Percentiles rank a stretch among this genome's conserved stretches.
phyloP scores from a whole-genome alignment of 2,329 filamentous ascomycete genomes.

The Furcasterigmium furcatum region DNA sequence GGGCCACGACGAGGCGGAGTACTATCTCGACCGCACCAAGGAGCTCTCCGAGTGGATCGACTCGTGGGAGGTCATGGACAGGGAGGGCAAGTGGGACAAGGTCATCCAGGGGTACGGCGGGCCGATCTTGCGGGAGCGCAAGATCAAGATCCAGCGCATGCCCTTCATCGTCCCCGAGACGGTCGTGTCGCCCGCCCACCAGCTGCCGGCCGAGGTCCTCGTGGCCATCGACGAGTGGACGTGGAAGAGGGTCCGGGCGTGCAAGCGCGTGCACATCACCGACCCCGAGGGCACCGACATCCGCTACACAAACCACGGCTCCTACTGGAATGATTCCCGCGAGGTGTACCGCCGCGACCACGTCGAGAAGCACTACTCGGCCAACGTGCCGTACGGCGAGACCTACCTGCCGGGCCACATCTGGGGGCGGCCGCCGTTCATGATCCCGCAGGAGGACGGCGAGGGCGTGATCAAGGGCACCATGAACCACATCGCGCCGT shows the following conservation, averaged over 20 bases:
- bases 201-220: conserved; percentile 1
- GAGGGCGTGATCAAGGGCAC: conserved; percentile 3
- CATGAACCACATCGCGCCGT: conserved; percentile 3
- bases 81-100: conserved; percentile 3
- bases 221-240: conserved; percentile 2
- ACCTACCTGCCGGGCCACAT: conserved; percentile 2
- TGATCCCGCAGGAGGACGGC: conserved; percentile 3
- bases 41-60: conserved; percentile 4
- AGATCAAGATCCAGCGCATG: conserved; percentile 4
- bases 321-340: not conserved
- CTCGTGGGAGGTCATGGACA: conserved; percentile 4
- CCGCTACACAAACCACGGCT: conserved; percentile 2
- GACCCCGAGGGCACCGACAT: conserved; percentile 2
- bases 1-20: conserved; percentile 3
- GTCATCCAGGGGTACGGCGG: conserved; percentile 2
- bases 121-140: conserved; percentile 2
- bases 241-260: conserved; percentile 1
- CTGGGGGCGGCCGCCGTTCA: conserved; percentile 2
- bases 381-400: conserved; percentile 3
- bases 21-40: conserved; percentile 1
- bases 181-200: not conserved
- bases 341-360: conserved; percentile 4
- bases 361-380: conserved; percentile 3
- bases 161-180: conserved; percentile 3
- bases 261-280: conserved; percentile 2